Evolutionary conservation across 257 asterid species (phyloP).

Genomic region (Vinca minor): DNA sequence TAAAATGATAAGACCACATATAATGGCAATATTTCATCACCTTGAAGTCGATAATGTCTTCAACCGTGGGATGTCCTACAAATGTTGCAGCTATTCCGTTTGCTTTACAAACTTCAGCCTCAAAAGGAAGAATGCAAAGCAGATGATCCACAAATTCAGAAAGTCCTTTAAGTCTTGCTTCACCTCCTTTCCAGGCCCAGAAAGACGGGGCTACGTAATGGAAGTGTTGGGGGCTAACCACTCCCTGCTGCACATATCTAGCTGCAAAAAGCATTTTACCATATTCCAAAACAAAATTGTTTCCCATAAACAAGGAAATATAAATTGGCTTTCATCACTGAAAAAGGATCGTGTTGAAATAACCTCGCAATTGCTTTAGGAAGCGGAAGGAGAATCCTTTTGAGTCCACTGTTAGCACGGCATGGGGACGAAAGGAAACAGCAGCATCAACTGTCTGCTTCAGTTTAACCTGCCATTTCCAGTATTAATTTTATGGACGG

Average conservation of each 20-base stretch:
- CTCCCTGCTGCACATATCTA: constrained; percentile 37
- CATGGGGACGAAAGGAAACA: constrained; percentile 66
- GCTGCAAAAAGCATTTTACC: constrained; percentile 62
- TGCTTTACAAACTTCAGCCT: constrained; percentile 60
- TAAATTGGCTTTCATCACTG: background rate
- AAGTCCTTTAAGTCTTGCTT: constrained; percentile 67
- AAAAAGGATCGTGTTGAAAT: constrained; percentile 7
- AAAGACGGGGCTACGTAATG: constrained; percentile 96
- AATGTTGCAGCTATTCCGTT: constrained; percentile 77
- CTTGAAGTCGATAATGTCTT: constrained; percentile 64
- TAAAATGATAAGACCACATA: background rate
- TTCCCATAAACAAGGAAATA: constrained; percentile 23
- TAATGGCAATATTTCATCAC: constrained; percentile 18
- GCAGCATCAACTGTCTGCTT: constrained; percentile 68
- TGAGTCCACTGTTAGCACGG: constrained; percentile 85
- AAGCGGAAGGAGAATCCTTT: constrained; percentile 88
- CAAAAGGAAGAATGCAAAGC: constrained; percentile 92
- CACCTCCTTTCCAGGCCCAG: constrained; percentile 99
- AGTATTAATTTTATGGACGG: constrained; percentile 18
- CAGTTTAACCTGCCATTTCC: constrained; percentile 44
- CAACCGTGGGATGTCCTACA: constrained; percentile 93
- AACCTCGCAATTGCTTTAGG: constrained; percentile 77
- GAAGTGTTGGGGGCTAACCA: constrained; percentile 55
- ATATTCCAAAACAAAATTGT: constrained; percentile 32
- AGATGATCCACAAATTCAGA: constrained; percentile 70